Conservation (phyloP, 1,139 yeast genomes). For the Trichomonascaceae sp. region DNA sequence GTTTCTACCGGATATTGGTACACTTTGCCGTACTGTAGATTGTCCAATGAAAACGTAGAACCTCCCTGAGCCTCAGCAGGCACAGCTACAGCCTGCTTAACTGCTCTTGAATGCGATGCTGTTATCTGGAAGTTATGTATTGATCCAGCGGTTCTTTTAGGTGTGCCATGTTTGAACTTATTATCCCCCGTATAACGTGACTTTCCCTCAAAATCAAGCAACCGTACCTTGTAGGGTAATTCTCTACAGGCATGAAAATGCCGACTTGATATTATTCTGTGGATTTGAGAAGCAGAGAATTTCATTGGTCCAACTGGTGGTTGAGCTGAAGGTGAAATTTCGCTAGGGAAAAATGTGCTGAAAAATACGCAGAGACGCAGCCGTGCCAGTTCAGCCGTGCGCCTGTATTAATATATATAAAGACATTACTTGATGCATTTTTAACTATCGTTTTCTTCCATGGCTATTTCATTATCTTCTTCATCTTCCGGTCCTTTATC, state of each 20-base stretch:
- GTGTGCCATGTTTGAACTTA: slow-evolving; percentile 26
- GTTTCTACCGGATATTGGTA: slow-evolving; percentile 22
- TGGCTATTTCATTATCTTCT: slow-evolving; percentile 28
- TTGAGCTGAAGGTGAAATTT: not conserved
- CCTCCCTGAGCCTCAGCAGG: slow-evolving; percentile 11
- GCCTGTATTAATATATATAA: no score
- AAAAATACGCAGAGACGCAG: not conserved
- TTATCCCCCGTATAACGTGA: slow-evolving; percentile 5
- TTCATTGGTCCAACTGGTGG: not conserved
- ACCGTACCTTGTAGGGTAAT: not conserved
- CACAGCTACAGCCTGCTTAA: slow-evolving; percentile 23
- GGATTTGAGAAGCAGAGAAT: not conserved
- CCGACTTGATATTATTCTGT: not conserved
- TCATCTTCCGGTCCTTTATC: slow-evolving; percentile 23
- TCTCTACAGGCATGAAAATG: not conserved
- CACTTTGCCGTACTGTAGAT: slow-evolving; percentile 12
- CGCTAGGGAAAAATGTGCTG: not conserved
- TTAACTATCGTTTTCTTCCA: slow-evolving; percentile 17
- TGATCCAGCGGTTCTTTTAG: slow-evolving; percentile 28
- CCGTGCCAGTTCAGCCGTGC: no score
- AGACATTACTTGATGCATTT: not conserved
- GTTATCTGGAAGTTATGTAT: slow-evolving; percentile 27
- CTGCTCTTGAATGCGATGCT: slow-evolving; percentile 27
- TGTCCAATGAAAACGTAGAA: slow-evolving; percentile 17
- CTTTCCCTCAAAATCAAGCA: slow-evolving; percentile 6